Base-by-base conservation (phyloP, 2,329 filamentous ascomycete species). In the Aureobasidium subglaciale region DNA sequence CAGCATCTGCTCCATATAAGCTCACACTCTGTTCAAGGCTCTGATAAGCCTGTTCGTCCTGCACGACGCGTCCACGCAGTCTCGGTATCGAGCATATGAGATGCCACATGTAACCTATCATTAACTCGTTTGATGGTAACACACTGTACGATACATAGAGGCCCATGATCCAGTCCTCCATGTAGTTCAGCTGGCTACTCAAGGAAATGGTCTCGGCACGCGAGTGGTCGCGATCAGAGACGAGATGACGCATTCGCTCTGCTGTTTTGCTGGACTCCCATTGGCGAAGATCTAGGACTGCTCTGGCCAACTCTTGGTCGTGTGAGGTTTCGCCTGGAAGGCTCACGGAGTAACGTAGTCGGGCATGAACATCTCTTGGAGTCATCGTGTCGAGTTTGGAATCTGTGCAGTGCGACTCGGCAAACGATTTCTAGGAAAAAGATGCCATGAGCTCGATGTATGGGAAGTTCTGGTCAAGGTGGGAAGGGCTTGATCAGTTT, bases 301-400 rank as follows among this genome's bases (percentile, higher is more conserved):
- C 49, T 42, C 37, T 35, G 6, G 25, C 27, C 4, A 53, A 7
- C 3, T 29, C 35, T 32, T 41, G 18, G 18, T 42, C 25, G 16
- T 34, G 16, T 2, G 13, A 32, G 10, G 45, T 16, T 18, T 58
- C 35, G n/a, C 25, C 24, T 20, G 25, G 20, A 22, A 24, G 38
- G 41, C 55, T 20, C 10, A 65, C 7, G 2, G 18, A 60, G 56
- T 66, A 67, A 24, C 62, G 61, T 5, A 66, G 55, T 29, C 59
- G 60, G 7, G 64, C 64, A 27, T 62, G 25, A 9, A 66, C 56
- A 42, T 58, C 48, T 38, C 55, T 58, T 13, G 55, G 15, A 10
- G 2, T 10, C 42, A 30, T 45, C 9, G 9, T 45, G n/a, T 10
- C n/a, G 40, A 8, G 8, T 5, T 11, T 10, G 11, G 42, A 32